Base-by-base conservation (phyloP, 1,139 yeast genomes). In the Pichiaceae sp. region DNA sequence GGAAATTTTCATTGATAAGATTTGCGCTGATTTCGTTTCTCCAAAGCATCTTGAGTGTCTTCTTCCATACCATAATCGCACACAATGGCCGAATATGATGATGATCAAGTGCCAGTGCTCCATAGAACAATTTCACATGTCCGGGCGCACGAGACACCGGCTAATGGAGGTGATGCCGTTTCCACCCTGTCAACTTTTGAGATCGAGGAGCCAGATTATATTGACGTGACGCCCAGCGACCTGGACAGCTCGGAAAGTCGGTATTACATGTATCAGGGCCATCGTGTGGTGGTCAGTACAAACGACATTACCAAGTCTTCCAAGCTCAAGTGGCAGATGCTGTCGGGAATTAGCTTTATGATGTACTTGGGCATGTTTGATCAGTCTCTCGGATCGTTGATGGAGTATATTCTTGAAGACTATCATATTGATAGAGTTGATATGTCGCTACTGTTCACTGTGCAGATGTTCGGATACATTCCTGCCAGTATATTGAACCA, bases 341-440 rank as follows among this genome's bases (percentile, higher is more conserved):
- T 59, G 0, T 49, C 66, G 0, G 53, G 67, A 0, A 69, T 61
- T 41, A 27, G 55, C 3, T 54, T 66, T 1, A 68, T 74, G 46
- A 52, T 62, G 2, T 46, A 72, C 4, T 58, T 72, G 41, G 83
- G 83, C 0, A 48, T 75, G n/a, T 63, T 68, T 2, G 82, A 76
- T 42, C 81, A 75, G 50, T 63, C 78, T 0, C 59, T 74, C 12
- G 82, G 82, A 0, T 65, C 81, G 0, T 53, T 75, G 32, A 60
- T 76, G 36, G 78, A 80, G 1, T 59, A 64, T 31, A 46, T 75
- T 21, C 68, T 73, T 38, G 52, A 52, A 3, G 52, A 67, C 33
- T 76, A 73, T 46, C 24, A 59, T 0, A 63, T 75, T 4, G 60
- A 68, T 42, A 73, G 77, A 37, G 50, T 61, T 0, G 42, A 43